Evolutionary conservation across 352 stramenopile genomes (phyloP).

Genomic region (Phytophthora idaei): DNA sequence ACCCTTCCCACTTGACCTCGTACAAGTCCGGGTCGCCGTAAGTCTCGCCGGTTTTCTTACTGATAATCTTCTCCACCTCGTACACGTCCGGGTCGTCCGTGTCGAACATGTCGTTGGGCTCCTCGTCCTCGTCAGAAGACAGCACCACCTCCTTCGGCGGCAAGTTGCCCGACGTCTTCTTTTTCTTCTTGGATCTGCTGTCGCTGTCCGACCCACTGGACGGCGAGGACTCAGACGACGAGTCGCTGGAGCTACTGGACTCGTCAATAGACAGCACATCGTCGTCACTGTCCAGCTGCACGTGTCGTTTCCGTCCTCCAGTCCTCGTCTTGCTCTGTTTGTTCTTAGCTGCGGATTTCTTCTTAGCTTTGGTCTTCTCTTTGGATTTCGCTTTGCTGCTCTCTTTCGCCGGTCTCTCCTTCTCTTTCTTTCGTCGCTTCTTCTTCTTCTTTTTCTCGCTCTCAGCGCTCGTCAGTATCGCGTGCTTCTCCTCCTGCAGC

Average conservation of each 20-base stretch:
- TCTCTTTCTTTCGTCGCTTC: conserved; percentile 33
- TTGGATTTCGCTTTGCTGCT: conserved; percentile 27
- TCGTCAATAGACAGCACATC: conserved; percentile 40
- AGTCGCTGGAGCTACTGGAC: conserved; percentile 34
- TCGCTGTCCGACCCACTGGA: conserved; percentile 47
- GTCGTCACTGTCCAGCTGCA: conserved; percentile 40
- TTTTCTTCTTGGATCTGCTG: conserved; percentile 41
- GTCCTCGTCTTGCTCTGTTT: conserved; percentile 16
- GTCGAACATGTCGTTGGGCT: conserved; percentile 80
- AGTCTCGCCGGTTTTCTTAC: conserved; percentile 50
- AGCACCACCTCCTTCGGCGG: conserved; percentile 66
- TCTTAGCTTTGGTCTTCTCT: conserved; percentile 16
- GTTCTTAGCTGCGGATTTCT: conserved; percentile 3
- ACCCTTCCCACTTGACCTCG: conserved; percentile 85
- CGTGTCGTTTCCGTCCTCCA: conserved; percentile 20
- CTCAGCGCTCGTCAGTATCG: conserved; percentile 37
- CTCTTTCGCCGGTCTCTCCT: conserved; percentile 33
- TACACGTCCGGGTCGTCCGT: conserved; percentile 82
- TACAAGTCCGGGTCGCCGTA: conserved; percentile 74
- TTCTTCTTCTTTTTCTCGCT: conserved; percentile 39
- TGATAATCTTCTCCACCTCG: conserved; percentile 75
- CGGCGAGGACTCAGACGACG: conserved; percentile 31
- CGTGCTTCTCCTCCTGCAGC: conserved; percentile 50
- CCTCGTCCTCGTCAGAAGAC: conserved; percentile 76
- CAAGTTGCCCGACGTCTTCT: conserved; percentile 50